Evolutionary conservation across 371 early-diverging fungal species (phyloP).

Genomic region (Syncephalastrum racemosum): DNA sequence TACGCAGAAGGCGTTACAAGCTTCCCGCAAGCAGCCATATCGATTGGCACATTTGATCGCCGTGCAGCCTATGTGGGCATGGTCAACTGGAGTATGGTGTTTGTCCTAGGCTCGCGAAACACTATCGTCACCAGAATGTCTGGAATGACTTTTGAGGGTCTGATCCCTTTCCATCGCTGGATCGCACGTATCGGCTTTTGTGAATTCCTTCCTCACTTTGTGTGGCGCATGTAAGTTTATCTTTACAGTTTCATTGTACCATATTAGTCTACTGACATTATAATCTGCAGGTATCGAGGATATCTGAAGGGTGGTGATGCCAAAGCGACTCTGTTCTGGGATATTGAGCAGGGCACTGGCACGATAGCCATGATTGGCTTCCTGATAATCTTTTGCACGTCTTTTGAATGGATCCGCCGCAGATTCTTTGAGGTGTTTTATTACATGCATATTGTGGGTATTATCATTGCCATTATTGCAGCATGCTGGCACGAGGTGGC

Average conservation of each 20-base stretch:
- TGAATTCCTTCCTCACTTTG: conserved; percentile 43
- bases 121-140: conserved; percentile 40
- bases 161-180: conserved; percentile 51
- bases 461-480: conserved; percentile 34
- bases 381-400: conserved; percentile 39
- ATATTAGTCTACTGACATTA: background rate
- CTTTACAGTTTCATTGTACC: background rate
- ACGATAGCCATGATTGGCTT: conserved; percentile 43
- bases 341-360: conserved; percentile 41
- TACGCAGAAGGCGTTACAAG: conserved; percentile 7
- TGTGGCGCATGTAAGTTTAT: conserved; percentile 43
- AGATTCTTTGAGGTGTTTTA: conserved; percentile 46
- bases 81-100: conserved; percentile 50
- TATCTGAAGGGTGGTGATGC: conserved; percentile 12
- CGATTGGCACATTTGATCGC: conserved; percentile 37
- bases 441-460: conserved; percentile 36
- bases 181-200: conserved; percentile 43
- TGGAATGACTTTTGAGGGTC: conserved; percentile 42
- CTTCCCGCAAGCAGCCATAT: background rate
- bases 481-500: conserved; percentile 40
- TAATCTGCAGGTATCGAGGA: conserved; percentile 19
- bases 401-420: conserved; percentile 42
- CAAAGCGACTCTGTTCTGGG: conserved; percentile 25
- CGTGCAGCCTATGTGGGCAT: conserved; percentile 45
- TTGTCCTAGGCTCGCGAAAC: conserved; percentile 45